These are phyloP conservation scores for Xylaria sp. DNA, from an alignment of 2,329 filamentous ascomycete species.

Conservation along the genomic window DNA sequence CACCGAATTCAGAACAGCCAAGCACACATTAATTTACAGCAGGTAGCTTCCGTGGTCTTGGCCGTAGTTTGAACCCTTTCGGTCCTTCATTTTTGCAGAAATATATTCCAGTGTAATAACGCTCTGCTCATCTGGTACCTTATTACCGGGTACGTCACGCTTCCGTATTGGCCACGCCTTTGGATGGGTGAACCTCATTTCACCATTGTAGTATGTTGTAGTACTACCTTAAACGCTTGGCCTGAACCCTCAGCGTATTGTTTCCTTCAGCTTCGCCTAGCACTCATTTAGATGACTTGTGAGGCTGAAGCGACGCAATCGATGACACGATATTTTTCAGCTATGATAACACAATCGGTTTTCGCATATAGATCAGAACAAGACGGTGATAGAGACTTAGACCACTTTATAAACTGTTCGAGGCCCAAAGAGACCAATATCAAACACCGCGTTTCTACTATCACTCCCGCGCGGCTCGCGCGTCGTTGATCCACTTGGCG, in stretches of 20 bases:
- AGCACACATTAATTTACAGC: conserved; percentile 8
- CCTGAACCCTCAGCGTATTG: not conserved
- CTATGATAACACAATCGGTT: conserved; percentile 27
- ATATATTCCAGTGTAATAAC: conserved; percentile 20
- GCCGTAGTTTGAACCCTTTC: conserved; percentile 22
- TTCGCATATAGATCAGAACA: not conserved
- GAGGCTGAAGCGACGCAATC: conserved; percentile 31
- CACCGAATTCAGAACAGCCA: conserved; percentile 13
- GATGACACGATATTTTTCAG: conserved; percentile 31
- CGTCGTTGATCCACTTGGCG: conserved; percentile 26
- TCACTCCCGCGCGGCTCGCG: conserved; percentile 21
- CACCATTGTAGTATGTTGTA: conserved; percentile 12
- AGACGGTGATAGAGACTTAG: not conserved
- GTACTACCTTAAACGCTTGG: conserved; percentile 4
- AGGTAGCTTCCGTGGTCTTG: conserved; percentile 17
- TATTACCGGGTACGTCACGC: conserved; percentile 19
- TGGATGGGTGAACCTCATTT: conserved; percentile 24
- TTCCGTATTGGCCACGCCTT: not conserved
- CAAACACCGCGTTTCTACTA: conserved; percentile 2
- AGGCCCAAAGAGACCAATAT: conserved; percentile 10
- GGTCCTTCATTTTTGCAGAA: conserved; percentile 29
- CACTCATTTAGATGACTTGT: conserved; percentile 21
- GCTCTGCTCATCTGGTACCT: conserved; percentile 12
- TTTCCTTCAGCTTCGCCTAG: conserved; percentile 16
- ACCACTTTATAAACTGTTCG: not conserved